phyloP scores from a whole-genome alignment of 257 asterid genomes.

The Ophiorrhiza pumila region DNA sequence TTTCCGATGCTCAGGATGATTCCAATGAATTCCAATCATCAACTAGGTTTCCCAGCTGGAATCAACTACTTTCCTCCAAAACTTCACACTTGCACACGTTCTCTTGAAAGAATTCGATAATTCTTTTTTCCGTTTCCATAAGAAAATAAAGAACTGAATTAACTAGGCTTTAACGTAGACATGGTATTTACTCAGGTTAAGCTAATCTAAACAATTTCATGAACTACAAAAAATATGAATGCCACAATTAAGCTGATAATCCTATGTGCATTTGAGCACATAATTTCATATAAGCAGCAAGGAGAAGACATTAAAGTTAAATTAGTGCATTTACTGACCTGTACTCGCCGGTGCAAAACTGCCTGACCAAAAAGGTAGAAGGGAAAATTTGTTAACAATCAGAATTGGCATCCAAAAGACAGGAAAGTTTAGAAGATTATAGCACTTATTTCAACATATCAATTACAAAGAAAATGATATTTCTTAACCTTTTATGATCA shows the following conservation, averaged over 20 bases:
- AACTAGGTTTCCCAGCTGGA: too few relatives aligned
- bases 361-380: constrained; percentile 44
- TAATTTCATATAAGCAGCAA: not conserved
- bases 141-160: not conserved
- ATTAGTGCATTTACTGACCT: constrained; percentile 41
- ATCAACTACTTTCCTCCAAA: not conserved
- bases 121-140: not conserved
- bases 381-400: constrained; percentile 4
- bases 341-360: constrained; percentile 87
- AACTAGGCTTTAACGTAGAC: not conserved
- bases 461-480: not conserved
- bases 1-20: not conserved
- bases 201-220: not conserved
- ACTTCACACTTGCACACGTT: not conserved
- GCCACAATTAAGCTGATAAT: not conserved
- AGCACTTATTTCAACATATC: not conserved
- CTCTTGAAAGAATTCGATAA: too few relatives aligned
- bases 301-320: not conserved
- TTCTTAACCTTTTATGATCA: not conserved
- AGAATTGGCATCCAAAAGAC: not conserved
- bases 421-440: not conserved
- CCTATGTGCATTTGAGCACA: not conserved
- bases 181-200: not conserved
- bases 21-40: not conserved
- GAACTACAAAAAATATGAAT: not conserved